A percentile compares a stretch with the other conserved stretches of the same genome.
phyloP scores from a whole-genome alignment of 176 grass and related monocot genomes.

The Metroxylon sagu region DNA sequence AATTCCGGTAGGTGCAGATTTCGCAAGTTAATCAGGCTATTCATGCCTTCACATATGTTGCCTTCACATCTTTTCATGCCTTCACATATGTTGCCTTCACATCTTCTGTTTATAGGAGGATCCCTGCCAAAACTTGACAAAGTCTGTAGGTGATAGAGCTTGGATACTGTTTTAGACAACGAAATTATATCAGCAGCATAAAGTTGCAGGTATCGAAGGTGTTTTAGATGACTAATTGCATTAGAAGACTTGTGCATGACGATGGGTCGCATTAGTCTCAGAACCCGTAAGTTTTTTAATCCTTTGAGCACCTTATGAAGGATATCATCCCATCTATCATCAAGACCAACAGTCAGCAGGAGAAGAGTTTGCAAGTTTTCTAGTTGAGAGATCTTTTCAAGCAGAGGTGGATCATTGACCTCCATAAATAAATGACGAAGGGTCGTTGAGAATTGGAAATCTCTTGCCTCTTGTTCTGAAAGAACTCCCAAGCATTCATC shows the following conservation, averaged over 20 bases:
- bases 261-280: not conserved
- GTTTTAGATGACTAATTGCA: constrained; percentile 22
- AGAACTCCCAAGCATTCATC: constrained; percentile 16
- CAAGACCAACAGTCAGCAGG: constrained; percentile 6
- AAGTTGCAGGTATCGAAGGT: constrained; percentile 28
- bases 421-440: too few relatives aligned
- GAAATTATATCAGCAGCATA: not conserved
- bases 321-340: not conserved
- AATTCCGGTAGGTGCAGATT: constrained; percentile 10
- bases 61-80: too few relatives aligned
- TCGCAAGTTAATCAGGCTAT: constrained; percentile 29
- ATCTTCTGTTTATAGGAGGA: too few relatives aligned
- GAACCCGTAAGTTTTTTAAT: constrained; percentile 16
- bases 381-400: constrained; percentile 17
- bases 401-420: not conserved
- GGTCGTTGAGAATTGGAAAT: not conserved
- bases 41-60: not conserved
- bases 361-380: constrained; percentile 37
- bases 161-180: constrained; percentile 3
- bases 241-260: constrained; percentile 5
- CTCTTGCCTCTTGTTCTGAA: not conserved
- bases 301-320: constrained; percentile 13
- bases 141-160: constrained; percentile 26
- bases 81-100: too few relatives aligned
- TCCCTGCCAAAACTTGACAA: not conserved